phyloP scores from a whole-genome alignment of 2,329 filamentous ascomycete genomes.

The Alternaria solani region DNA sequence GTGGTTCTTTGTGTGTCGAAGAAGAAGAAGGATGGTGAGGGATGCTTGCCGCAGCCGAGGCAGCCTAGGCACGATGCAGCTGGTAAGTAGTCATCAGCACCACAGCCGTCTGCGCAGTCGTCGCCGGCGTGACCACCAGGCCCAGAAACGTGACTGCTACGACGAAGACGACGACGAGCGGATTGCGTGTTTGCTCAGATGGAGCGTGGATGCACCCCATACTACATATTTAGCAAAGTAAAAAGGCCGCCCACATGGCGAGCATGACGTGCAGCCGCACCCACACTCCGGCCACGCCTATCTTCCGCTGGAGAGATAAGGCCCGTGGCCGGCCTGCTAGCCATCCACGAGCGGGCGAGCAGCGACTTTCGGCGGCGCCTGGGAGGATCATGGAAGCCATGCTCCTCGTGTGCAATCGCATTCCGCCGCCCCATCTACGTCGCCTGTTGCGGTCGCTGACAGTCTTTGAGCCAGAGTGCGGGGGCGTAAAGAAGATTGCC shows the following conservation, averaged over 20 bases:
- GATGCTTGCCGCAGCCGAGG: conserved; percentile 3
- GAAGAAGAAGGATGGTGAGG: neutral
- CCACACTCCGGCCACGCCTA: conserved; percentile 12
- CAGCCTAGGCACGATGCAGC: neutral
- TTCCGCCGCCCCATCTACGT: conserved; percentile 11
- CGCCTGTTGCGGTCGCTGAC: conserved; percentile 12
- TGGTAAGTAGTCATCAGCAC: neutral
- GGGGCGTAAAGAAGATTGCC: conserved; percentile 18
- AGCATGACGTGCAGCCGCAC: neutral
- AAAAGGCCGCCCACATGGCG: neutral
- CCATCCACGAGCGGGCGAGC: conserved; percentile 19
- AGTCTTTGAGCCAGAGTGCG: conserved; percentile 26
- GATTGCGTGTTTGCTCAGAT: neutral
- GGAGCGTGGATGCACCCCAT: neutral
- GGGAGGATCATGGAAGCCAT: conserved; percentile 23
- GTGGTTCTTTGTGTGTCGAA: conserved; percentile 2
- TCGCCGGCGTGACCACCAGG: neutral
- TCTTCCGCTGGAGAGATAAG: conserved; percentile 27
- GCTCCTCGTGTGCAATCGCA: conserved; percentile 13
- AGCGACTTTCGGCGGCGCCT: conserved; percentile 16
- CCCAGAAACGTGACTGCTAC: neutral
- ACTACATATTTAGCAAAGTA: neutral
- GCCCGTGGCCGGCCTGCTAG: conserved; percentile 18
- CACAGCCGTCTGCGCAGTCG: neutral
- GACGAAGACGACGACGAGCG: too few species aligned